Evolutionary conservation across 2,329 filamentous ascomycete genomes (phyloP), one percentile per base, ranked within the genome.

Genomic region (Trichophyton verrucosum): DNA sequence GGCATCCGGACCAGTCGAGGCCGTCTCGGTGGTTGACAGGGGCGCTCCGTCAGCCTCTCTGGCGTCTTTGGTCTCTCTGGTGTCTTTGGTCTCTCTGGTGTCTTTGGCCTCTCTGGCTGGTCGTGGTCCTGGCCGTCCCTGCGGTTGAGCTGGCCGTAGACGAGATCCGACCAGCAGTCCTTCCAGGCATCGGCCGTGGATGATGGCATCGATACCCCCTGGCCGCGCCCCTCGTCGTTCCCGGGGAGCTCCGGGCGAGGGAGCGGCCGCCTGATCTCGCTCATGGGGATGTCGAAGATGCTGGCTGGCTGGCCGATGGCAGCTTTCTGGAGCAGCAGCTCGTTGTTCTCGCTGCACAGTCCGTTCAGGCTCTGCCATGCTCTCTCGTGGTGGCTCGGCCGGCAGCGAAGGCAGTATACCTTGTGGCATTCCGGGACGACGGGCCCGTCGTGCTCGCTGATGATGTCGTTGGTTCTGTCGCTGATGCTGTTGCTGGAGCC

Each of bases 211-310:
- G 27, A 30, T 30, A 30, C 27, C 27, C 27, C 6, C 27, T 7
- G 27, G 27, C 27, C 27, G 27, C 6, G 27, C 27, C 6, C 6
- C 27, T 30, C 2, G 11, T 15, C 22, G 11, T 51, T 11, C 13
- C 46, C 15, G 3, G 11, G 11, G 22, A 9, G 27, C 6, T 30
- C 8, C 9, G 7, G 17, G 9, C 20, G 46, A 49, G 46, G 46
- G 17, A 51, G 8, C 13, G 20, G 46, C 24, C 57, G 38, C 13
- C 17, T 9, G 44, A 60, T 60, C 8, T 38, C 42, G 20, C 17
- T 17, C 22, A 24, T 60, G 13, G 58, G 58, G 30, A 60, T 60
- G 27, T 60, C 42, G 17, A 17, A 60, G 44, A 60, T 60, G 40
- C 40, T 44, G 11, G 24, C 22, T 8, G 40, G 40, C 11, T 49